Evolutionary conservation across 768 basidiomycete genomes (phyloP), one percentile per base, ranked within the genome.

Genomic region (Kwoniella botswanensis): DNA sequence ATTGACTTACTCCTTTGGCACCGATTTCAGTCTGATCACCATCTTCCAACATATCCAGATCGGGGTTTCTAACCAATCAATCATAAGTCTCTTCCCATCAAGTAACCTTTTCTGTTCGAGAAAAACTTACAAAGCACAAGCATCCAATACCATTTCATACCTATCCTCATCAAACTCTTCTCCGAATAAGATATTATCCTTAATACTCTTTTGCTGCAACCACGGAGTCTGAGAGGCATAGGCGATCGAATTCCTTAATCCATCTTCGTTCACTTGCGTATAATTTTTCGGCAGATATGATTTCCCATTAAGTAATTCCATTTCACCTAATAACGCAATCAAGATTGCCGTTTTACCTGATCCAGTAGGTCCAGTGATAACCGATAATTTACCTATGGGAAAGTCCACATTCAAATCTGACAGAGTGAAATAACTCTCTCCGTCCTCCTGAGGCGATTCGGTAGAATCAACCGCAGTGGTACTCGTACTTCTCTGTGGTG

Each of bases 271-370:
- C 9, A 84, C 75, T 42, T 77, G 86, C 17, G 87, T 87, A 0
- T 88, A 82, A 69, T 90, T 85, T 82, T 93, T 93, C 6, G 88
- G 86, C 85, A 92, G 88, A 73, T 89, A 86, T 60, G 92, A 86
- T 15, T 85, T 83, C 0, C 88, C 88, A 13, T 86, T 63, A 13
- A 79, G 86, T 74, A 81, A 71, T 44, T 80, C 79, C 83, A 82
- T 83, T 64, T 83, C 82, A 46, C 79, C 80, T 6, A 81, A 72
- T 2, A 83, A 72, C 5, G 81, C 82, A 74, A 90, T 90, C 64
- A 93, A 85, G 1, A 93, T 82, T 0, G 92, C 92, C 0, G 90
- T 92, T 85, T 94, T 94, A 0, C 93, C 93, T 53, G 89, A 89
- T 4, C 92, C 93, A 5, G 92, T 93, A 0, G 92, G 91, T 0